phyloP scores from a whole-genome alignment of 768 basidiomycete genomes.

The Leccinellum albellum region DNA sequence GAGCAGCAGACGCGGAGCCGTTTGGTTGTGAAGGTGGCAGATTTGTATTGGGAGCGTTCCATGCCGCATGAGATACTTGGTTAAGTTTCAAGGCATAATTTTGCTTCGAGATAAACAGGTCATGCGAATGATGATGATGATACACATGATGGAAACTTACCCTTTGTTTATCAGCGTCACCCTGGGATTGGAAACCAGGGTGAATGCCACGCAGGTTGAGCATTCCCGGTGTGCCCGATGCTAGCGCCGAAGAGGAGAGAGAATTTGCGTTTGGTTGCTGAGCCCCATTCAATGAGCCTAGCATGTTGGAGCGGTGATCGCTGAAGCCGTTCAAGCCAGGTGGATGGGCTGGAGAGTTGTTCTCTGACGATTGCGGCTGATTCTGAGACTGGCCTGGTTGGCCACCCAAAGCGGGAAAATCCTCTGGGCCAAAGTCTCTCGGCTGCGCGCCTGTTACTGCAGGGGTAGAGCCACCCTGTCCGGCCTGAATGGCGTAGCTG shows the following conservation, averaged over 20 bases:
- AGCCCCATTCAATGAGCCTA: slow-evolving; percentile 45
- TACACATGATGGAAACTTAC: slow-evolving; percentile 41
- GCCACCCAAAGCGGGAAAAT: slow-evolving; percentile 78
- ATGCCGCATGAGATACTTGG: slow-evolving; percentile 58
- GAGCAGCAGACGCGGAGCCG: slow-evolving; percentile 21
- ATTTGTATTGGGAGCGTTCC: slow-evolving; percentile 57
- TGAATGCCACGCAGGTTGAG: slow-evolving; percentile 48
- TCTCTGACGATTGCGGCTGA: slow-evolving; percentile 31
- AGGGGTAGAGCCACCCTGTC: slow-evolving; percentile 39
- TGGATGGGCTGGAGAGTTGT: slow-evolving; percentile 47
- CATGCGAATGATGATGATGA: background rate
- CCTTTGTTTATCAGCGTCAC: slow-evolving; percentile 66
- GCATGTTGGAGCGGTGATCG: slow-evolving; percentile 50
- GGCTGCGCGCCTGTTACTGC: slow-evolving; percentile 9
- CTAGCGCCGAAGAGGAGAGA: slow-evolving; percentile 28
- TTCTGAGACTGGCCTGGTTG: slow-evolving; percentile 19
- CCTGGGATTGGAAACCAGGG: slow-evolving; percentile 48
- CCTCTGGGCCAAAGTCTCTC: slow-evolving; percentile 70
- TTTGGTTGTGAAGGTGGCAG: slow-evolving; percentile 32
- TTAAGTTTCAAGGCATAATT: slow-evolving; percentile 64
- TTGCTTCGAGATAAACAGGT: slow-evolving; percentile 29
- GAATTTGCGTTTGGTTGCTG: slow-evolving; percentile 21
- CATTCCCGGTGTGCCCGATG: slow-evolving; percentile 61
- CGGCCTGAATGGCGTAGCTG: slow-evolving; percentile 82
- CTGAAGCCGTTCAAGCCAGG: slow-evolving; percentile 72